Evolutionary conservation across 2,329 filamentous ascomycete species (phyloP), one percentile per base, ranked within the genome.

Genomic region (Aspergillus sp.): DNA sequence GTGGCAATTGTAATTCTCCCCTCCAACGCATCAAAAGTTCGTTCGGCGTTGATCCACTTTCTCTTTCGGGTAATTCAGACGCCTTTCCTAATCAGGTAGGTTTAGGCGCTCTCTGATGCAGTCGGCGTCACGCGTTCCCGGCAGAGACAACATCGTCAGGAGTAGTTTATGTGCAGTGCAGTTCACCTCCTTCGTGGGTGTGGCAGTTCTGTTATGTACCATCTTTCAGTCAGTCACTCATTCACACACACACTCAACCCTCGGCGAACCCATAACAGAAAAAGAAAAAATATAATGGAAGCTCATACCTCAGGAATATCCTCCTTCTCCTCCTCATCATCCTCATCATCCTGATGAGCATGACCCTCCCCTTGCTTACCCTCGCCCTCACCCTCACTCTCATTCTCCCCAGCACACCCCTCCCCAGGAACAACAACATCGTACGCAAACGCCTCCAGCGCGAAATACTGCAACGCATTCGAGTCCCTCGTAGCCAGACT

Each of bases 381-480:
- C 4, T 24, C 24, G 46, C 45, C 14, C 14, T 42, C 20, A 20
- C 64, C 49, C 12, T 61, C 57, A n/a, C 63, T 52, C 18, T 66
- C 46, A 31, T 66, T 65, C 3, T 66, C 66, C 3, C 87, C 86
- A 0, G 82, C 71, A 70, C 87, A 90, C 0, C 87, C 87, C 29
- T 82, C 79, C 0, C 87, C 87, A 0, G 87, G 87, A 5, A 85
- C 77, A 7, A 84, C 84, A 66, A 90, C 80, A 60, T 90, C 87
- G 63, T 82, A 85, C 0, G 87, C 87, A 71, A 87, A 90, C 1
- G 80, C 85, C 59, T 90, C 67, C 1, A 89, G 81, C 4, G 88
- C 87, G 70, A 91, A 90, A 72, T 87, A 88, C 73, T 89, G 85
- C 47, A 90, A 77, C 0, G 83, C 81, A 63, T 89, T 82, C 32